Percentiles rank a stretch among this genome's conserved stretches.
Evolutionary conservation across 345 rosid species (phyloP).

Genomic region (Combretum micranthum): DNA sequence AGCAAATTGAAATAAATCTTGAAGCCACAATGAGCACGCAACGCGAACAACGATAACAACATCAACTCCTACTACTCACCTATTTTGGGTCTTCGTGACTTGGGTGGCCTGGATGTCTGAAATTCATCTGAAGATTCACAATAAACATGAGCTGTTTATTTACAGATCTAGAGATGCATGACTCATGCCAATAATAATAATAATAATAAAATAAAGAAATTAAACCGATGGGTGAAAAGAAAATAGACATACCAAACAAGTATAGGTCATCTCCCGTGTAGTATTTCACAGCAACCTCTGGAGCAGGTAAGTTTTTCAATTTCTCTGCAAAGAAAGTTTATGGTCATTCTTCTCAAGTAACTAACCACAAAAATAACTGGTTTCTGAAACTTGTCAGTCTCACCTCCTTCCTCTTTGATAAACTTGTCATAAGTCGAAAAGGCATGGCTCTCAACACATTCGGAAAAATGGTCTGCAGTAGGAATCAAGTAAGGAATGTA

Average conservation of each 20-base stretch:
- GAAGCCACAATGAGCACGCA: too few relatives aligned
- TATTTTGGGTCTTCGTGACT: constrained; percentile 87
- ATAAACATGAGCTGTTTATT: too few relatives aligned
- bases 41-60: too few relatives aligned
- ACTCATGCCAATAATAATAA: not conserved
- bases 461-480: constrained; percentile 84
- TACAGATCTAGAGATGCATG: too few relatives aligned
- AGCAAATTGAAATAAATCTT: too few relatives aligned
- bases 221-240: not conserved
- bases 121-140: constrained; percentile 61
- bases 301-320: constrained; percentile 82
- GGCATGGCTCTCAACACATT: constrained; percentile 92
- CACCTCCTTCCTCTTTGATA: constrained; percentile 82
- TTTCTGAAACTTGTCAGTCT: constrained; percentile 6
- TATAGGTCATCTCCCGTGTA: constrained; percentile 86
- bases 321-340: constrained; percentile 38
- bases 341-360: too few relatives aligned
- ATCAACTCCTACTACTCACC: constrained; percentile 27
- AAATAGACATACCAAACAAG: constrained; percentile 63
- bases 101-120: constrained; percentile 79
- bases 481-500: not conserved
- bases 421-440: constrained; percentile 94
- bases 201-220: not conserved
- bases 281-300: constrained; percentile 81
- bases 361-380: not conserved